These are phyloP conservation scores for Metarhizium anisopliae DNA, from an alignment of 2,329 filamentous ascomycete genomes.

Conservation along the genomic window DNA sequence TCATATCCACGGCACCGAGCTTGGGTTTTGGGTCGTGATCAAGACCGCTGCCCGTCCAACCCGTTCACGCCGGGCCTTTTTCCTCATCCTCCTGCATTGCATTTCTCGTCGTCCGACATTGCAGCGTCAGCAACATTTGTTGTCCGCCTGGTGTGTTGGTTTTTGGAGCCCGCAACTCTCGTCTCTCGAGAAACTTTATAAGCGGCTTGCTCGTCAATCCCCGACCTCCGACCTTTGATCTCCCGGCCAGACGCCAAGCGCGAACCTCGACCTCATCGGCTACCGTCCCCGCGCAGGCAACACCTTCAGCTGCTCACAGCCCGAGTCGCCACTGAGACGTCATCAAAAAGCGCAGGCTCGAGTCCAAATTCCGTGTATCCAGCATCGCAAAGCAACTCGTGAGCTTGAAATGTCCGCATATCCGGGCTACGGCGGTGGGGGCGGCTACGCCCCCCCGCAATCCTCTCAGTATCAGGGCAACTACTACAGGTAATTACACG, in stretches of 20 bases:
- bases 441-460: slow-evolving; percentile 8
- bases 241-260: neutral
- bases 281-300: neutral
- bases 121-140: neutral
- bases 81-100: neutral
- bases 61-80: neutral
- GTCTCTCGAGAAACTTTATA: neutral
- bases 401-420: slow-evolving; percentile 50
- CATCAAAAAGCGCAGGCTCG: neutral
- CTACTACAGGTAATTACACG: slow-evolving; percentile 11
- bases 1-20: neutral
- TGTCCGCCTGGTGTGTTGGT: neutral
- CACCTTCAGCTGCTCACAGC: neutral
- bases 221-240: neutral
- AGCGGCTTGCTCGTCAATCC: neutral
- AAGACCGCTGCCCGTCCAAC: neutral
- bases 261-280: neutral
- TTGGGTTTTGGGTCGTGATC: neutral
- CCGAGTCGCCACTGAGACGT: neutral
- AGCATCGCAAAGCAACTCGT: neutral
- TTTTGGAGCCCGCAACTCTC: neutral
- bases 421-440: slow-evolving; percentile 33
- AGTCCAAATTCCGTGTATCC: neutral
- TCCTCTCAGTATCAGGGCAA: slow-evolving; percentile 31
- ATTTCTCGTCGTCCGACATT: slow-evolving; percentile 33